Evolutionary conservation across 176 grass and related monocot genomes (phyloP), one percentile per base, ranked within the genome.

Genomic region (Melocanna baccifera): DNA sequence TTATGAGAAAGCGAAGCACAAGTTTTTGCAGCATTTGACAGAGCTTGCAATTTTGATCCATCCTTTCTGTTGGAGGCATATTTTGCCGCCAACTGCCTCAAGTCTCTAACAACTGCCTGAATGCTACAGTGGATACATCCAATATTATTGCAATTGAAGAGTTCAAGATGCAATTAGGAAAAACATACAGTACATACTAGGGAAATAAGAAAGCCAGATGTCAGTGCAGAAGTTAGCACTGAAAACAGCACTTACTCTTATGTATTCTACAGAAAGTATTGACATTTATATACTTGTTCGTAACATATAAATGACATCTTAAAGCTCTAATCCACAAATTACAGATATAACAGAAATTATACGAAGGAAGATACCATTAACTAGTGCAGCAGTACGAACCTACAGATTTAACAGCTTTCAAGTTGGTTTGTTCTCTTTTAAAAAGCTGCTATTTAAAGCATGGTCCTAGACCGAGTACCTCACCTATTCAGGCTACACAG

Each of bases 1-100:
- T 76, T 34, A 83, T 39, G 78, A 90, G 85, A 30, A 12, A 84
- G 74, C 0, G 84, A 83, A 22, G 85, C 87, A 90, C 89, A 88
- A 61, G 9, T 40, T 87, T 58, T 76, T 71, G 87, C 87, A 86
- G 92, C 92, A 81, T 77, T 88, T 52, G 81, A 77, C 19, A 90
- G 78, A 58, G 78, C 82, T 83, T 86, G 85, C 61, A 53, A n/a
- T 73, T 80, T 87, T 82, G 52, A 34, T 81, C 62, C 87, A 70
- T 88, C 92, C 83, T 87, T 94, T 69, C 85, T 91, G 15, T 84
- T 22, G 19, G 87, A 86, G 51, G 92, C 88, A 71, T 80, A 78
- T 76, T 83, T 84, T 69, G 61, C 88, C 81, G 92, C 87, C 65
- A 94, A 85, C 16, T 88, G 81, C 63, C 90, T 83, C 61, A 94